phyloP scores from a whole-genome alignment of 2,329 filamentous ascomycete species.

The Pseudogymnoascus sp. region DNA sequence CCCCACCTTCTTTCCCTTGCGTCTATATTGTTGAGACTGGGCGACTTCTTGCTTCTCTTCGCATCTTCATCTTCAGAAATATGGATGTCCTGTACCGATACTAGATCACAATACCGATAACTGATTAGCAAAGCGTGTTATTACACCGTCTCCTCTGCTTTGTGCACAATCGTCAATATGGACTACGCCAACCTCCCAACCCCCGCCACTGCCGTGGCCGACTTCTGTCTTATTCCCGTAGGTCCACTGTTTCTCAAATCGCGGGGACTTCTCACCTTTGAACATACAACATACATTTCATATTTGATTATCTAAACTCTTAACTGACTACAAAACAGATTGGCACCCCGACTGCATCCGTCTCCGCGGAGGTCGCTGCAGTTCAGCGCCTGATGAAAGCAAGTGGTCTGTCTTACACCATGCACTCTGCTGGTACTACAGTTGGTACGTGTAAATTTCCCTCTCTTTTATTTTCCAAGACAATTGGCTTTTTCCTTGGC shows the following conservation, averaged over 20 bases:
- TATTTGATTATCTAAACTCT: background rate
- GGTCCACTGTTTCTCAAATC: slow-evolving; percentile 26
- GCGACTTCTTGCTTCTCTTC: background rate
- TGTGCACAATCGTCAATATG: slow-evolving; percentile 13
- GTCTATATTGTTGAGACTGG: background rate
- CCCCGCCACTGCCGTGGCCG: slow-evolving; percentile 71
- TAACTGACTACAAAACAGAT: slow-evolving; percentile 45
- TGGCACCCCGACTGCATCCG: slow-evolving; percentile 70
- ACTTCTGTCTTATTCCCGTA: slow-evolving; percentile 87
- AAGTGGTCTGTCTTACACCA: slow-evolving; percentile 73
- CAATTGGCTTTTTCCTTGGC: background rate
- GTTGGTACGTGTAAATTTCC: slow-evolving; percentile 57
- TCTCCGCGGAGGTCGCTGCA: slow-evolving; percentile 77
- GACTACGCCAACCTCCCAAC: slow-evolving; percentile 50
- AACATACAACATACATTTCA: background rate
- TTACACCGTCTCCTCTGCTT: background rate
- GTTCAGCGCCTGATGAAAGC: slow-evolving; percentile 79
- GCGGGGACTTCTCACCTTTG: background rate
- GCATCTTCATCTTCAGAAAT: background rate
- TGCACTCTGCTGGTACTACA: slow-evolving; percentile 93
- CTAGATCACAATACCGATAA: slow-evolving; percentile 3
- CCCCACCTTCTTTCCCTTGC: slow-evolving; percentile 4
- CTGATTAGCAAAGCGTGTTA: background rate
- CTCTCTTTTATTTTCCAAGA: background rate
- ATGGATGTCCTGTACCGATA: background rate